Percentiles rank a stretch among this genome's conserved stretches.
Evolutionary conservation across 2,329 filamentous ascomycete genomes (phyloP).

Genomic region (Neofusicoccum laricinum): DNA sequence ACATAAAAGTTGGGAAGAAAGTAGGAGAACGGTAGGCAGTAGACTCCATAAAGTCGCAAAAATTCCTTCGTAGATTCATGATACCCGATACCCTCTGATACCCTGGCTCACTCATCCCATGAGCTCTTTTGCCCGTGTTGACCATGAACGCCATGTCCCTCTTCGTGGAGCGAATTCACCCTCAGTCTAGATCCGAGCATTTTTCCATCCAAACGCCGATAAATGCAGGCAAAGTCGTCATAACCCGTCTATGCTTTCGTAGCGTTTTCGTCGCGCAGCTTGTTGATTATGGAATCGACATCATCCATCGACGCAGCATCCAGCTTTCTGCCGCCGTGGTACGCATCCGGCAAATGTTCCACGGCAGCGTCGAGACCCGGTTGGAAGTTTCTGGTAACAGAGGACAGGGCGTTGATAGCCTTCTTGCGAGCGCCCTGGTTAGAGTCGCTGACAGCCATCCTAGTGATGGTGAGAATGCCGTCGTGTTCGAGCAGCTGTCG

Average conservation of each 20-base stretch:
- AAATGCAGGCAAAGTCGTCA: background rate
- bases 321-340: slow-evolving; percentile 50
- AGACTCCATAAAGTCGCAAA: background rate
- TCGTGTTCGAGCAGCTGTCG: slow-evolving; percentile 55
- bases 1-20: background rate
- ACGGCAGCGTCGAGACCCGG: slow-evolving; percentile 64
- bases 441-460: slow-evolving; percentile 60
- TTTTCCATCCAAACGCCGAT: slow-evolving; percentile 15
- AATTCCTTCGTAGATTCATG: slow-evolving; percentile 6
- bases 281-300: slow-evolving; percentile 71
- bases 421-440: slow-evolving; percentile 71
- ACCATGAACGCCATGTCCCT: slow-evolving; percentile 1
- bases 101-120: background rate
- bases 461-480: slow-evolving; percentile 68
- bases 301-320: slow-evolving; percentile 86
- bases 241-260: slow-evolving; percentile 6
- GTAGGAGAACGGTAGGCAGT: background rate
- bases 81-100: slow-evolving; percentile 11
- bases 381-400: slow-evolving; percentile 83
- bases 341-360: slow-evolving; percentile 63
- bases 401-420: slow-evolving; percentile 85
- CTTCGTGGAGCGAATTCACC: background rate
- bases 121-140: background rate
- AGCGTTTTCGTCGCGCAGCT: slow-evolving; percentile 51
- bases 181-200: background rate